These are phyloP conservation scores for Populus alba DNA, from an alignment of 345 rosid species.

Conservation along the genomic window DNA sequence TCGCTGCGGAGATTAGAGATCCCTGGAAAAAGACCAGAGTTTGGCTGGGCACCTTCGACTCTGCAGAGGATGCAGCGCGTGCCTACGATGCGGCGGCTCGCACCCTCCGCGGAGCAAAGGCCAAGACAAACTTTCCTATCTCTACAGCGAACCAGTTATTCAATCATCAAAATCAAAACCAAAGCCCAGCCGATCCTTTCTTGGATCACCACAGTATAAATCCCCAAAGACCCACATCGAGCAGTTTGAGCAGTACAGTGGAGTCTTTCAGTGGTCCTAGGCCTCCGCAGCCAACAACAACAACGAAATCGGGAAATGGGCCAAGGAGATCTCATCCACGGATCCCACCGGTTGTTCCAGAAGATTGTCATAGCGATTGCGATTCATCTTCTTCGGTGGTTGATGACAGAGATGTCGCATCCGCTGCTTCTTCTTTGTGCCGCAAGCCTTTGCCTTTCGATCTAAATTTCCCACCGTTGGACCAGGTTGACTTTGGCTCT, in stretches of 20 bases:
- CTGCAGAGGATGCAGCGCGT: constrained; percentile 89
- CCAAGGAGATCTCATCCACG: constrained; percentile 46
- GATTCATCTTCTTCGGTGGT: constrained; percentile 92
- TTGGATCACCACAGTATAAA: constrained; percentile 29
- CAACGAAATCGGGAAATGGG: constrained; percentile 7
- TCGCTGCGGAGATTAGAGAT: constrained; percentile 95
- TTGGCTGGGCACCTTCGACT: constrained; percentile 90
- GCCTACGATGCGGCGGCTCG: constrained; percentile 90
- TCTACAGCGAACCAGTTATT: not conserved
- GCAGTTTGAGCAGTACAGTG: constrained; percentile 94
- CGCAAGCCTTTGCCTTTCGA: constrained; percentile 55
- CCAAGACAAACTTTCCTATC: constrained; percentile 77
- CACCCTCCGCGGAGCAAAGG: constrained; percentile 77
- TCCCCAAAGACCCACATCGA: constrained; percentile 70
- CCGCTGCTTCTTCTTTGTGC: constrained; percentile 35
- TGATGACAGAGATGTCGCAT: constrained; percentile 54
- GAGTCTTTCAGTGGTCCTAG: constrained; percentile 90
- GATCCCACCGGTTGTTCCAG: constrained; percentile 64
- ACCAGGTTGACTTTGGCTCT: constrained; percentile 48
- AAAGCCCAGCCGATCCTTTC: constrained; percentile 4
- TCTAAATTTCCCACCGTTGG: constrained; percentile 89
- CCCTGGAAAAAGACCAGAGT: constrained; percentile 80
- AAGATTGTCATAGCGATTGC: constrained; percentile 88
- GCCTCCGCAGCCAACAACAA: constrained; percentile 21
- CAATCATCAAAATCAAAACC: not conserved